Base-by-base conservation (phyloP, 345 rosid species). In the Populus euphratica region DNA sequence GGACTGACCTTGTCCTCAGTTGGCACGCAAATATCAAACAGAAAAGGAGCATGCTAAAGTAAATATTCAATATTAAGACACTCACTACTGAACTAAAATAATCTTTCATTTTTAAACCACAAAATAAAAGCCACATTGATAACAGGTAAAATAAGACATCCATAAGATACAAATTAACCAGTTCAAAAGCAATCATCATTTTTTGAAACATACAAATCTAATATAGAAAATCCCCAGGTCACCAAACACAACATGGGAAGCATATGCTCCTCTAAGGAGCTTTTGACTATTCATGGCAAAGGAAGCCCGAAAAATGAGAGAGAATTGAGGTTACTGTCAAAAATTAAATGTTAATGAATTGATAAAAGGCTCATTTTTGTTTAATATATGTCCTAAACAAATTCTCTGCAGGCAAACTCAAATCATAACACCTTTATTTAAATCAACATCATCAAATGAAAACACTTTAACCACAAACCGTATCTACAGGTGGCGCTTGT, bases 401-500 rank as follows among this genome's bases (percentile, higher is more conserved):
- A 18, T 56, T 54, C 23, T 56, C 23, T 1, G 14, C 63, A 56
- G 63, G 29, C 63, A 56, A 56, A 56, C 23, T n/a, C 63, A 56
- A 12, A 56, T n/a, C 63, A n/a, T 25, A n/a, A 10, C 5, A 56
- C 29, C n/a, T 56, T n/a, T 56, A 56, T 56, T 56, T 59, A 59
- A 59, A 59, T 59, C 64, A 13, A 59, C 25, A 23, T 59, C 64
- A 59, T 59, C 64, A 59, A 59, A 59, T 59, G 64, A 59, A 59
- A 59, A n/a, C 9, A n/a, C 5, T 59, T 8, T 23, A 63, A 36
- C 11, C 63, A 74, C 66, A 49, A 49, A 96, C 99, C 94, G 88
- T 96, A 80, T 93, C 99, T 16, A 77, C 84, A 68, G 82, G 84
- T 13, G 92, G 93, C 69, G 86, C 88, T 50, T 68, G 88, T 73